Base-by-base conservation (phyloP, 1,139 yeast genomes). In the Scheffersomyces parashehatae region DNA sequence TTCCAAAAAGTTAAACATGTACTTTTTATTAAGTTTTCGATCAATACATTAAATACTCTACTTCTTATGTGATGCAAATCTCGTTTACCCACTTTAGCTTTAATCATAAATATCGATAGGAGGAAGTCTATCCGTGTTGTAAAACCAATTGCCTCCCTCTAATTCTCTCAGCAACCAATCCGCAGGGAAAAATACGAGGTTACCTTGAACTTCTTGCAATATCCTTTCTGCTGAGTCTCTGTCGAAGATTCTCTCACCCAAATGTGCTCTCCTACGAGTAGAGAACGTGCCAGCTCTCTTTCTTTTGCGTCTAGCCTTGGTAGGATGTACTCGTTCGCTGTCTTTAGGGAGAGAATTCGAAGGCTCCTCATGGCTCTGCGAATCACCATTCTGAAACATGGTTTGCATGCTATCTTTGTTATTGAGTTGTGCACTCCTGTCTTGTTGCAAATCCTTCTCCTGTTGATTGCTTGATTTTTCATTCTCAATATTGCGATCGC, bases 81-180 rank as follows among this genome's bases (percentile, higher is more conserved):
- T 20, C 8, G 8, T 2, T 6, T 20, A 5, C 26, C 20, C 26
- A 6, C 26, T 6, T 20, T 7, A 5, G 9, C 26, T 7, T 24
- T 65, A 93, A 59, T 91, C 96, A 64, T 88, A 93, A 43, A 93
- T 93, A 62, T 93, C 98, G 46, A 93, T 82, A 2, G 99, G 99
- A 8, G 98, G 97, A 37, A 93, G 73, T 59, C 96, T 82, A 61
- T 93, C 99, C 42, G 95, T 85, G 54, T 85, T 88, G 70, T 89
- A 91, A 64, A 90, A 90, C 98, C 98, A 93, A 59, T 95, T 93
- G 20, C 88, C 93, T 5, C 87, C 81, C 44, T 90, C 96, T 39
- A 90, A 79, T 63, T 93, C 99, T 48, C 83, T 79, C 56, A 81
- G 73, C 40, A 95, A 75, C 99, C 99, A 95, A 48, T 89, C 91